Evolutionary conservation across 2,329 filamentous ascomycete species (phyloP).

Genomic region (Aspergillus spinulosporus): DNA sequence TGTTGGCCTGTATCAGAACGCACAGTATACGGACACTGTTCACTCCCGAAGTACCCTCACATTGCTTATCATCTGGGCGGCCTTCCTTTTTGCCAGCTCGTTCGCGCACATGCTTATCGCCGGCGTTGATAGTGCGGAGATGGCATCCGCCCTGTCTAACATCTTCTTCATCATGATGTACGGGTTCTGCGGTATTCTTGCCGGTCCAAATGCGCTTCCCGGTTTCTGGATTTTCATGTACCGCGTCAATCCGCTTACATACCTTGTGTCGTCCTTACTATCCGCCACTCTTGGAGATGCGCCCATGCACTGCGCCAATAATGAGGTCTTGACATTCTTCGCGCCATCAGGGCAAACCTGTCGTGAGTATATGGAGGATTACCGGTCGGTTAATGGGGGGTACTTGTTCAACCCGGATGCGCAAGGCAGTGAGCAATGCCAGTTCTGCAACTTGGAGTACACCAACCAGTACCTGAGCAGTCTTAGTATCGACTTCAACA

Average conservation of each 20-base stretch:
- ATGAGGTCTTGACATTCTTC: conserved; percentile 67
- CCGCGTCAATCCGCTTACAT: conserved; percentile 60
- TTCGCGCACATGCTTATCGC: conserved; percentile 79
- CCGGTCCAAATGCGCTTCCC: conserved; percentile 57
- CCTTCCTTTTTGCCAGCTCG: conserved; percentile 68
- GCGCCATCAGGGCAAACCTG: conserved; percentile 62
- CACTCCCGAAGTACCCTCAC: background rate
- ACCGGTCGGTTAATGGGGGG: conserved; percentile 54
- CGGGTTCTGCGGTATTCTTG: conserved; percentile 59
- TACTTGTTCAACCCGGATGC: conserved; percentile 54
- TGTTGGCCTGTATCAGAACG: conserved; percentile 3
- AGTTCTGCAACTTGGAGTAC: conserved; percentile 44
- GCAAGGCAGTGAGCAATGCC: conserved; percentile 49
- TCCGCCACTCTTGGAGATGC: conserved; percentile 52
- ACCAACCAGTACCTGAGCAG: conserved; percentile 42
- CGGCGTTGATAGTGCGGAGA: conserved; percentile 69
- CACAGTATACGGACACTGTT: conserved; percentile 3
- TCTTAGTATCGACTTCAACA: conserved; percentile 53
- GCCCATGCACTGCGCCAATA: conserved; percentile 66
- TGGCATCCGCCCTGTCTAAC: conserved; percentile 72
- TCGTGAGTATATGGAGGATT: conserved; percentile 56
- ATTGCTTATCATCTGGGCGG: background rate
- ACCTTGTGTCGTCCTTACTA: conserved; percentile 26
- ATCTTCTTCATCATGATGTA: conserved; percentile 81
- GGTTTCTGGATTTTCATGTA: conserved; percentile 66